phyloP scores from a whole-genome alignment of 164 flowering plant genomes.

The Vitis rupestris region DNA sequence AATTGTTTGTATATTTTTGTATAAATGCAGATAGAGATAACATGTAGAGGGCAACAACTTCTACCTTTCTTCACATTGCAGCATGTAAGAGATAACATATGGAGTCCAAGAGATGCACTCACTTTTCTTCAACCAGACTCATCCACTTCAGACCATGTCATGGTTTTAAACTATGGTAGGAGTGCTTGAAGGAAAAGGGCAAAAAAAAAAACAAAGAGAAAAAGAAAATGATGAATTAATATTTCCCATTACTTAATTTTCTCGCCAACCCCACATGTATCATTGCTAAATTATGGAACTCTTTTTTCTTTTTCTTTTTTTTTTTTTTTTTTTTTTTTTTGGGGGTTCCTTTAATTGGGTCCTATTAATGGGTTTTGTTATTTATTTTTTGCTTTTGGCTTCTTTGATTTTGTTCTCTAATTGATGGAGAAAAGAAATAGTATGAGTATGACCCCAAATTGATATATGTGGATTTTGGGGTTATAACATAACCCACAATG shows the following conservation, averaged over 20 bases:
- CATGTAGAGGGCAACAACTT: constrained; percentile 78
- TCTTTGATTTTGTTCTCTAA: constrained; percentile 10
- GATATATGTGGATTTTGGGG: constrained; percentile 14
- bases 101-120: constrained; percentile 49
- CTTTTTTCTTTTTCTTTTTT: background rate
- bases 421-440: constrained; percentile 16
- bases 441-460: constrained; percentile 9
- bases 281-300: constrained; percentile 16
- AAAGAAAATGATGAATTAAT: too few species aligned
- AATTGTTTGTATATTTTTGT: too few species aligned
- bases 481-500: constrained; percentile 17
- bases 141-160: constrained; percentile 62
- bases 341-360: background rate
- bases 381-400: constrained; percentile 4
- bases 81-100: constrained; percentile 78
- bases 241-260: constrained; percentile 2
- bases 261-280: background rate
- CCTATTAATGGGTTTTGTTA: background rate
- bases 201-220: background rate
- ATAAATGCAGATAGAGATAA: constrained; percentile 66
- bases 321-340: background rate
- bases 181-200: constrained; percentile 8
- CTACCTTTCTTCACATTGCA: constrained; percentile 65
- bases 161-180: constrained; percentile 68
- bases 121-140: constrained; percentile 58